Percentiles rank a stretch among this genome's conserved stretches.
These are phyloP conservation scores for Psidium guajava DNA, from an alignment of 345 rosid genomes.

Conservation along the genomic window DNA sequence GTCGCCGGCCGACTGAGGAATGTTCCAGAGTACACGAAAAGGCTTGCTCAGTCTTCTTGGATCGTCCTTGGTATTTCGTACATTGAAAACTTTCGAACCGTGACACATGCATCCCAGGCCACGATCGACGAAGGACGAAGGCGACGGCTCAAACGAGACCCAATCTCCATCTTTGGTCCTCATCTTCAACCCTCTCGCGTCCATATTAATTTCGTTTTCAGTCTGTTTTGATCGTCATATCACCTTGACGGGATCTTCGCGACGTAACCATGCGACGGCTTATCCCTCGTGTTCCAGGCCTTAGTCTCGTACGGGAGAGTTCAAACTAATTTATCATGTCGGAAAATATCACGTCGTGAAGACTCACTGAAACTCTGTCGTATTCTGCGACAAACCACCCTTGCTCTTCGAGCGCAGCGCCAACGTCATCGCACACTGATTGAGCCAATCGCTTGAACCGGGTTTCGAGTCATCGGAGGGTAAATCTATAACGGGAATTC, in stretches of 20 bases:
- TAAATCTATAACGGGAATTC: conserved; percentile 16
- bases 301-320: conserved; percentile 24
- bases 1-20: too few species aligned
- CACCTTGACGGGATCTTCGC: conserved; percentile 3
- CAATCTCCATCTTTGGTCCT: conserved; percentile 31
- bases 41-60: too few species aligned
- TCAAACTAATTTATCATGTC: conserved; percentile 11
- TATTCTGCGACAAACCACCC: conserved; percentile 5
- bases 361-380: neutral
- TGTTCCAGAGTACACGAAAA: too few species aligned
- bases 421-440: neutral
- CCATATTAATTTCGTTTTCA: neutral
- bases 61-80: too few species aligned
- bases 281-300: conserved; percentile 9
- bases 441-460: conserved; percentile 8
- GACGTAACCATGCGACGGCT: conserved; percentile 21
- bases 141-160: conserved; percentile 36
- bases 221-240: neutral
- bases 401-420: conserved; percentile 5
- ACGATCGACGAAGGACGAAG: conserved; percentile 24
- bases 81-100: too few species aligned
- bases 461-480: conserved; percentile 5
- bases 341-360: conserved; percentile 2
- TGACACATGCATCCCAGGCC: conserved; percentile 31
- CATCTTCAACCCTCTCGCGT: conserved; percentile 27